Conservation (phyloP, 2,329 filamentous ascomycete genomes). For the Aquanectria penicillioides region DNA sequence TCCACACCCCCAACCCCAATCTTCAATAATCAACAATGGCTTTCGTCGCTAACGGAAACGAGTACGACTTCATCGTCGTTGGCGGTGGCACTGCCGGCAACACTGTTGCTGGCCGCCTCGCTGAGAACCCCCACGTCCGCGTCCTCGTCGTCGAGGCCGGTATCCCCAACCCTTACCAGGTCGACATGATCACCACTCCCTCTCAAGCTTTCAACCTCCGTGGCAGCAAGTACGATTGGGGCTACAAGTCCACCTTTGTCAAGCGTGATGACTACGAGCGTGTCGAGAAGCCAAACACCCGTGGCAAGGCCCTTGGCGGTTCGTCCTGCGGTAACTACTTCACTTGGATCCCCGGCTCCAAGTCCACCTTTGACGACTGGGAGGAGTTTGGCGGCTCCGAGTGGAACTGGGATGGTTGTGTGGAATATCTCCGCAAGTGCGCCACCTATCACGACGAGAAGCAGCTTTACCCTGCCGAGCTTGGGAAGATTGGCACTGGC, state of each 20-base stretch:
- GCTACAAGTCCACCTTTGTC: constrained; percentile 70
- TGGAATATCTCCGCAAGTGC: constrained; percentile 63
- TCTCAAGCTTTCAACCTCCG: constrained; percentile 63
- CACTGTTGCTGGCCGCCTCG: constrained; percentile 47
- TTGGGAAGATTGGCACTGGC: constrained; percentile 60
- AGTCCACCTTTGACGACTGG: constrained; percentile 72
- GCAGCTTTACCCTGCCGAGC: constrained; percentile 53
- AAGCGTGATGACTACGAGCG: constrained; percentile 67
- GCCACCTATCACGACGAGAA: constrained; percentile 67
- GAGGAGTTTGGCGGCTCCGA: constrained; percentile 76
- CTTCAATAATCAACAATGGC: not conserved
- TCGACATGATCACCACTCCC: constrained; percentile 63
- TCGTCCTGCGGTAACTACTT: constrained; percentile 70
- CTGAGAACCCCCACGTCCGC: constrained; percentile 49
- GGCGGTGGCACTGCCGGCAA: constrained; percentile 47
- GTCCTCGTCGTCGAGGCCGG: constrained; percentile 60
- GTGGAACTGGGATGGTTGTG: constrained; percentile 62
- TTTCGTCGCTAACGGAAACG: constrained; percentile 6
- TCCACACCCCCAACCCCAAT: not conserved
- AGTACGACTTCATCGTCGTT: constrained; percentile 25
- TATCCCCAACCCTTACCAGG: constrained; percentile 57
- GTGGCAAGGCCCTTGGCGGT: constrained; percentile 68
- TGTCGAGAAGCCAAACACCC: constrained; percentile 72
- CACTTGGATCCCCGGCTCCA: constrained; percentile 69
- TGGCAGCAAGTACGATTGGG: constrained; percentile 66